Evolutionary conservation across 2,329 filamentous ascomycete species (phyloP), one percentile per base, ranked within the genome.

Genomic region (Gnomoniopsis sp.): DNA sequence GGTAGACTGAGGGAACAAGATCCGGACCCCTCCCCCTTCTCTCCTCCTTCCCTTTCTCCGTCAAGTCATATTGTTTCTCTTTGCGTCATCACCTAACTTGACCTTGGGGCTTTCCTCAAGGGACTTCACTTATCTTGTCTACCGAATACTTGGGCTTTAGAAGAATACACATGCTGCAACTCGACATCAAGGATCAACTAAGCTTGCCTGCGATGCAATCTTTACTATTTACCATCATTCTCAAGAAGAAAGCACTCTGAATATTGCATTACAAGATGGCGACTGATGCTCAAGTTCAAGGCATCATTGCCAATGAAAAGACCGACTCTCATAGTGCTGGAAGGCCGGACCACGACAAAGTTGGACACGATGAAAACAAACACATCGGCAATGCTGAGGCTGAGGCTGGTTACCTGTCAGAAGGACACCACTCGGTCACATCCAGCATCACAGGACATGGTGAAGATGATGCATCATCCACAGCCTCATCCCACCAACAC

Each of bases 201-300:
- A 19, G 19, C 34, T 58, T 36, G 58, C 55, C 55, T 62, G 58
- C 54, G 52, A 62, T 62, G 58, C 55, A 38, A 49, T 49, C 58
- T n/a, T 17, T 53, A 34, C 22, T 55, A 2, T 41, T 49, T 22
- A 44, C 34, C 6, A 34, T 36, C 19, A 54, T 61, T 19, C 49
- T 51, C 10, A 56, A 41, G 19, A 53, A 51, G 30, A 53, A 61
- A 23, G 53, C 47, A 10, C 23, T 51, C 6, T 23, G 19, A 51
- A 23, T 36, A n/a, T 22, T 21, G n/a, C 49, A 38, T 26, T 2
- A 23, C 48, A n/a, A 21, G n/a, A 59, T 49, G 51, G 47, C 46
- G 41, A 21, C 12, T 34, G 44, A 22, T 12, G 52, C n/a, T 26
- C 34, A 44, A 10, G 49, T 59, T 26, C 41, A 46, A 50, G 3